phyloP scores from a whole-genome alignment of 768 basidiomycete species.

The Solioccasus polychromus region DNA sequence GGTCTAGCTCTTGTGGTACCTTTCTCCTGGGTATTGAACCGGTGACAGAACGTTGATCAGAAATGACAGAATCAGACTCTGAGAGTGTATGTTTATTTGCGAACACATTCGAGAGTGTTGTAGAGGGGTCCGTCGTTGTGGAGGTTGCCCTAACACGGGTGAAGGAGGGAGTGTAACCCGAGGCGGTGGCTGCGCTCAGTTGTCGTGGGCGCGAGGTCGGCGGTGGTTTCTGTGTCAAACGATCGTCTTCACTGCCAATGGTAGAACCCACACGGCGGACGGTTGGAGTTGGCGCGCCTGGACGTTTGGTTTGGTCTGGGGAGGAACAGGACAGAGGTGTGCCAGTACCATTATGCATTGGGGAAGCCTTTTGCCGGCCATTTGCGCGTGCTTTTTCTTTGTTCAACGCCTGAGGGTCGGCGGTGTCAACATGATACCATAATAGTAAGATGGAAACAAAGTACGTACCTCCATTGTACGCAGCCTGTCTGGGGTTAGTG shows the following conservation, averaged over 20 bases:
- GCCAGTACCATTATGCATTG: constrained; percentile 20
- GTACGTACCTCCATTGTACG: constrained; percentile 86
- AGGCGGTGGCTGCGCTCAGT: constrained; percentile 42
- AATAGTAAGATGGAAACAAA: constrained; percentile 17
- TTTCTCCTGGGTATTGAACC: constrained; percentile 21
- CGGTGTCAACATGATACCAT: constrained; percentile 8
- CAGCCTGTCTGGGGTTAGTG: constrained; percentile 90
- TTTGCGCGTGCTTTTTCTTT: constrained; percentile 56
- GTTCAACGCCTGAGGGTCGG: constrained; percentile 57
- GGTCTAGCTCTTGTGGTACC: constrained; percentile 29
- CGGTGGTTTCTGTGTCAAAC: constrained; percentile 26
- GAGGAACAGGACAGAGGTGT: constrained; percentile 10
- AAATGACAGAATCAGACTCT: constrained; percentile 28
- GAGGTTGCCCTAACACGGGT: constrained; percentile 32
- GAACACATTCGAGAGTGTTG: constrained; percentile 6
- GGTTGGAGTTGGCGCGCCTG: constrained; percentile 40
- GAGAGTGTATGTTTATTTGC: constrained; percentile 30
- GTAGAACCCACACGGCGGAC: constrained; percentile 60
- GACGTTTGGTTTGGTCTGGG: constrained; percentile 24
- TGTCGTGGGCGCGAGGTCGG: constrained; percentile 45
- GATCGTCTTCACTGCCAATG: constrained; percentile 57
- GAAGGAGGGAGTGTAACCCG: constrained; percentile 27
- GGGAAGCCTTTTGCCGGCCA: constrained; percentile 24
- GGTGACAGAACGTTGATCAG: constrained; percentile 25
- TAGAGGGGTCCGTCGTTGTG: constrained; percentile 30